A percentile compares a stretch with the other conserved stretches of the same genome.
phyloP scores from a whole-genome alignment of 768 basidiomycete genomes.

The Saitozyma podzolica region DNA sequence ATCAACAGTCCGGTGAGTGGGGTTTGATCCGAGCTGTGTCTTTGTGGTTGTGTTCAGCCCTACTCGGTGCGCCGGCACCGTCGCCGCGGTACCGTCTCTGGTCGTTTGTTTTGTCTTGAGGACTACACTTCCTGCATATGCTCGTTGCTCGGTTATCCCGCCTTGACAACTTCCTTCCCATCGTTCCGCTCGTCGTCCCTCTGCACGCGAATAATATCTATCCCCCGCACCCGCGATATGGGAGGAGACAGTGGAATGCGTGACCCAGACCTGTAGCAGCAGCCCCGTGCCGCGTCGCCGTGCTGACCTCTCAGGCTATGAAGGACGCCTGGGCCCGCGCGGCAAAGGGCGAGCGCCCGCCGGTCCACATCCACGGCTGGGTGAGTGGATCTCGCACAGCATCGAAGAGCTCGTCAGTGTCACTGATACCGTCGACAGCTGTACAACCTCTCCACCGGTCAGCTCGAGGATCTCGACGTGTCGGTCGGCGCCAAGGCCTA shows the following conservation, averaged over 20 bases:
- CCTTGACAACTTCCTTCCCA: too few species aligned
- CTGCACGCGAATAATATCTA: too few species aligned
- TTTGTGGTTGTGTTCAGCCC: not conserved
- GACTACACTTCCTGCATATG: too few species aligned
- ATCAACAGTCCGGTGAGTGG: conserved; percentile 44
- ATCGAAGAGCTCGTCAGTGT: not conserved
- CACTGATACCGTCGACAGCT: conserved; percentile 17
- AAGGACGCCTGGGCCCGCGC: conserved; percentile 43
- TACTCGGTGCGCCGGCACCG: not conserved
- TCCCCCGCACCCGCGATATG: too few species aligned
- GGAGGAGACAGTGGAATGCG: too few species aligned
- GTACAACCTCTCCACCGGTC: conserved; percentile 46
- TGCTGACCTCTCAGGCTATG: conserved; percentile 33
- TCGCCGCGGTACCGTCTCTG: not conserved
- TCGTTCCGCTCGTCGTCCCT: too few species aligned
- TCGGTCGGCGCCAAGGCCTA: conserved; percentile 25
- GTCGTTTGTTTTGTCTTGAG: too few species aligned
- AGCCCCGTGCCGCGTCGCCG: too few species aligned
- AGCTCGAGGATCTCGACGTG: conserved; percentile 38
- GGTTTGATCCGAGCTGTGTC: too few species aligned
- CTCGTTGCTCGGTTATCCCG: too few species aligned
- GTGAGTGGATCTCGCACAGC: conserved; percentile 19
- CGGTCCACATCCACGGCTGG: conserved; percentile 51
- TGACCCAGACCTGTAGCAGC: too few species aligned
- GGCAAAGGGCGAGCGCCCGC: conserved; percentile 29